Evolutionary conservation across 2,329 filamentous ascomycete species (phyloP).

Genomic region (Colletotrichum lentis): DNA sequence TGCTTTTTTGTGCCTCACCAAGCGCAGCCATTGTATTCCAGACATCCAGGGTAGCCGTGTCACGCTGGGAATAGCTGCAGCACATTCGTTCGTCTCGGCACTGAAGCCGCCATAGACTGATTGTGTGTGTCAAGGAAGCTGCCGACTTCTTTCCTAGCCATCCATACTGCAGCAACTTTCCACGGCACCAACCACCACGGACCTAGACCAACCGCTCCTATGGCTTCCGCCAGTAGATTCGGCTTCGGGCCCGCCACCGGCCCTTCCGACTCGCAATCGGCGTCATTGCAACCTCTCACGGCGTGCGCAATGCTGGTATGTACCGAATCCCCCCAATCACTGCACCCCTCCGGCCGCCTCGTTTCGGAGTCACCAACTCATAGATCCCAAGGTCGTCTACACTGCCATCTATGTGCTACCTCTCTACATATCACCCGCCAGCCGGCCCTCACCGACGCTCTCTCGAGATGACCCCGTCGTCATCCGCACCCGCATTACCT

Average conservation of each 20-base stretch:
- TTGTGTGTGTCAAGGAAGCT: not conserved
- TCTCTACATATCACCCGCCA: conserved; percentile 83
- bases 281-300: conserved; percentile 20
- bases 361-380: conserved; percentile 6
- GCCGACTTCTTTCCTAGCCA: not conserved
- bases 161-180: too few species aligned
- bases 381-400: conserved; percentile 69
- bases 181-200: not conserved
- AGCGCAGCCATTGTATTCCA: not conserved
- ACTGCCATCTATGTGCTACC: conserved; percentile 90
- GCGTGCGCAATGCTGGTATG: conserved; percentile 38
- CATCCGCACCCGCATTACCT: conserved; percentile 84
- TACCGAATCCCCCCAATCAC: not conserved
- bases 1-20: not conserved
- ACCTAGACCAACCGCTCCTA: not conserved
- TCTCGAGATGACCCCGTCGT: conserved; percentile 89
- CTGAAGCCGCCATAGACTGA: not conserved
- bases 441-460: conserved; percentile 79
- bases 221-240: conserved; percentile 12
- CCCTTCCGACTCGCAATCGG: not conserved
- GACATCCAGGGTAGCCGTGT: not conserved
- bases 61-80: not conserved
- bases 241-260: conserved; percentile 15
- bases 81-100: not conserved
- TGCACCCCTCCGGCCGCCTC: too few species aligned